Base-by-base conservation (phyloP, 2,329 filamentous ascomycete species). In the Colletotrichum ledebouriae region DNA sequence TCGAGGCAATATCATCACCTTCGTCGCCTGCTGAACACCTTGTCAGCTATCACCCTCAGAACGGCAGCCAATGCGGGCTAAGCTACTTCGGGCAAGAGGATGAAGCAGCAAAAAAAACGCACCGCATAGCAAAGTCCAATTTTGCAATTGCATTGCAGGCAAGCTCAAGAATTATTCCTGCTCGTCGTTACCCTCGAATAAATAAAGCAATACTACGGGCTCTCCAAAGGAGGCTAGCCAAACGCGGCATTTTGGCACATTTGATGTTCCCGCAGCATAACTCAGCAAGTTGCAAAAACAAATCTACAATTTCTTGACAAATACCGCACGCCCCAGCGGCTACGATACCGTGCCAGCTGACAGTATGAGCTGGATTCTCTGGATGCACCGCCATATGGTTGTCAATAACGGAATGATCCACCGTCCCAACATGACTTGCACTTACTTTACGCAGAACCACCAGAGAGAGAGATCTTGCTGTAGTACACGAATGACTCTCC, bases 301-400 rank as follows among this genome's bases (percentile, higher is more conserved):
- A 58, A 41, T 57, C 53, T 34, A 55, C n/a, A n/a, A 49, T 44
- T 42, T 41, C 34, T 39, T 53, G 53, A 68, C 61, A 68, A 68
- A 65, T 68, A 68, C 61, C 65, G 61, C 65, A 65, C 47, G 49
- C 60, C 56, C 65, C 65, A 68, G 55, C 42, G n/a, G 13, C 39
- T 12, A n/a, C 29, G 53, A 34, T 55, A 68, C 65, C 47, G 65
- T 65, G 61, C 34, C 25, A 37, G 17, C 20, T 34, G 7, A 65
- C 65, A 55, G 55, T 68, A 53, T 33, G 33, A 37, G 10, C n/a
- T 44, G 15, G 46, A 6, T 42, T 10, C n/a, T 44, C 60, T 67
- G 47, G 11, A 39, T 15, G 33, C 65, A 67, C 52, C 60, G 42
- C 39, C 33, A 10, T 46, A 33, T 59, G 34, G 59, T 49, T 3